A percentile compares a stretch with the other conserved stretches of the same genome.
Conservation (phyloP, 192 early-diverging fungal species). For the Chytriomyces sp. region DNA sequence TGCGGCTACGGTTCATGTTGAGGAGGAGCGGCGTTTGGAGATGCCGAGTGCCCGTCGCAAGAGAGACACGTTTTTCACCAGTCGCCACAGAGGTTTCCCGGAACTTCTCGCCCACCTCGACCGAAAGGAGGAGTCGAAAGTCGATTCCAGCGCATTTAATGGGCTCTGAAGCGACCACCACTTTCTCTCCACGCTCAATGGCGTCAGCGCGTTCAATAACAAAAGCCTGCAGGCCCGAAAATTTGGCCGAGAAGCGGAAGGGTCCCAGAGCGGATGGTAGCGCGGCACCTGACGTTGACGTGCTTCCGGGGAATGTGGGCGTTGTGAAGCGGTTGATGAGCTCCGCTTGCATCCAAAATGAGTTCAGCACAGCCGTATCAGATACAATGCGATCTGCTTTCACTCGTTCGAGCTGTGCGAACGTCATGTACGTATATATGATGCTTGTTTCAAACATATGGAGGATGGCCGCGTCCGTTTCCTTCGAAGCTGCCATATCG, state of each 20-base stretch:
- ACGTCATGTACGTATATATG: constrained; percentile 52
- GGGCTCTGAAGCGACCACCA: constrained; percentile 17
- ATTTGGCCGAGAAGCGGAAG: constrained; percentile 43
- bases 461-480: constrained; percentile 26
- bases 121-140: constrained; percentile 41
- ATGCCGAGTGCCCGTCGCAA: neutral
- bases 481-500: neutral
- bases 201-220: constrained; percentile 17
- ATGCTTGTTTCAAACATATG: constrained; percentile 44
- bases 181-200: neutral
- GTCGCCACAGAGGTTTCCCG: neutral
- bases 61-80: neutral
- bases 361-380: constrained; percentile 37
- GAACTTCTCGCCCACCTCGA: constrained; percentile 22
- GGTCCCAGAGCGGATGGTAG: neutral
- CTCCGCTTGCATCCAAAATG: constrained; percentile 53
- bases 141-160: constrained; percentile 45
- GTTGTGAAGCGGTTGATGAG: constrained; percentile 35
- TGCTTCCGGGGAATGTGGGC: neutral
- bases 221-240: constrained; percentile 30
- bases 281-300: neutral
- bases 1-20: neutral
- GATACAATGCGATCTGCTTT: constrained; percentile 47
- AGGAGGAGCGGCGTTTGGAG: neutral
- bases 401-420: constrained; percentile 49